A percentile compares a stretch with the other conserved stretches of the same genome.
phyloP scores from a whole-genome alignment of 1,284 basidiomycete species.

The Inonotus obliquus region DNA sequence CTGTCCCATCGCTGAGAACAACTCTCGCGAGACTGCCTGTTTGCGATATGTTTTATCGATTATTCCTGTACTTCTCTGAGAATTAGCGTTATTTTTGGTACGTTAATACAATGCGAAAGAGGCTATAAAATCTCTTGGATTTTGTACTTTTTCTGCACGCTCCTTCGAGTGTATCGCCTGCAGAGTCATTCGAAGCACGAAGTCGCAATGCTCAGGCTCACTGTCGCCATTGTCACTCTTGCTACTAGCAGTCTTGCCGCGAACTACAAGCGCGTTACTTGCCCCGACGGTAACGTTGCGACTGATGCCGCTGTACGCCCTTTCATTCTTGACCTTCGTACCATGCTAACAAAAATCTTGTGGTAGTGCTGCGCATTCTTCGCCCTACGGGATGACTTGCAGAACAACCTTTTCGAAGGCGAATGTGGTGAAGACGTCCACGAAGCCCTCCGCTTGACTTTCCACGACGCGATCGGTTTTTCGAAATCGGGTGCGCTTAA shows the following conservation, averaged over 20 bases:
- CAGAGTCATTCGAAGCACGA: background rate
- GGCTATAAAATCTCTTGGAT: conserved; percentile 2
- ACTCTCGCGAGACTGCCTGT: background rate
- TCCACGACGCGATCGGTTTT: conserved; percentile 26
- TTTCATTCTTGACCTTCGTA: background rate
- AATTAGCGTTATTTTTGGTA: background rate
- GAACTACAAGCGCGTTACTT: conserved; percentile 20
- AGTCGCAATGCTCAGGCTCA: conserved; percentile 13
- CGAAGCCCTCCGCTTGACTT: conserved; percentile 23
- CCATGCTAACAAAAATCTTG: background rate
- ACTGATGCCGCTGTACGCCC: conserved; percentile 14
- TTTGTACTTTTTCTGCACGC: background rate
- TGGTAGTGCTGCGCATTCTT: conserved; percentile 23
- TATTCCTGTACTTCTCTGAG: background rate
- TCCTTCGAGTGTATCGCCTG: background rate
- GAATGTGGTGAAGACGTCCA: conserved; percentile 23
- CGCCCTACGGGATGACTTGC: conserved; percentile 22
- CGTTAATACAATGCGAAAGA: background rate
- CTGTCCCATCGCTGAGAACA: background rate
- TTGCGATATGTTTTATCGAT: background rate
- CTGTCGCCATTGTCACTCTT: conserved; percentile 10
- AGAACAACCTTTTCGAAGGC: conserved; percentile 20
- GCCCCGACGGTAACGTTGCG: conserved; percentile 20
- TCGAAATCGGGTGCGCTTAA: conserved; percentile 15
- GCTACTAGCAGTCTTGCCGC: conserved; percentile 9